Base-by-base conservation (phyloP, 169 alveolate genomes). In the Neospora caninum region DNA sequence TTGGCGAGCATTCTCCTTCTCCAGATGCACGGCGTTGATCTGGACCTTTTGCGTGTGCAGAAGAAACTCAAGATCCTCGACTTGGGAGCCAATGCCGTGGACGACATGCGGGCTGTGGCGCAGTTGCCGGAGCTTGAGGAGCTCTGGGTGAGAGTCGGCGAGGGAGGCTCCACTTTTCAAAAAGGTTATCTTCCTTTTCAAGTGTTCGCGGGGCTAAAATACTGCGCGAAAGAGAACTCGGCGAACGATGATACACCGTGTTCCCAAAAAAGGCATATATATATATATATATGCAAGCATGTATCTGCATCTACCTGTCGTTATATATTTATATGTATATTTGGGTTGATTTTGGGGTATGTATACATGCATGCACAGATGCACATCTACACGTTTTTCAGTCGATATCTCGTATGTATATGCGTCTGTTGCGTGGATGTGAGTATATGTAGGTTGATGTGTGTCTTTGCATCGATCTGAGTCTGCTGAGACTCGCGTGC, bases 131-230 rank as follows among this genome's bases (percentile, higher is more conserved):
- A 88, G 58, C 83, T 96, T 53, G 94, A 96, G 83, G 97, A 96
- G 39, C 92, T 96, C 18, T 96, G 97, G 97, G 96, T 96, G 43
- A 93, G 96, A 4, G 49, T 69, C 29, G 53, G 84, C 39, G 87
- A 78, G 80, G 69, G 93, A 7, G 34, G 4, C 58, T 49, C 58
- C 58, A 13, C 4, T 13, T 49, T 13, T 49, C 13, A 7, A 49
- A 4, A 49, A 49, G 13, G 4, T 13, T 49, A 7, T 49, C 58
- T 4, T 13, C 22, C 58, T 49, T 49, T 13, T 13, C 58, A 49
- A 13, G 4, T 49, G 58, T 49, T 49, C 58, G 4, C 13, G 58
- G 58, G 13, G 4, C n/a, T n/a, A n/a, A n/a, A n/a, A n/a, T n/a
- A n/a, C n/a, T n/a, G n/a, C n/a, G n/a, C 70, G 70, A 18, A 25